A percentile compares a stretch with the other conserved stretches of the same genome.
Conservation (phyloP, 148 eudicot species). For the Vaccinium myrtillus region DNA sequence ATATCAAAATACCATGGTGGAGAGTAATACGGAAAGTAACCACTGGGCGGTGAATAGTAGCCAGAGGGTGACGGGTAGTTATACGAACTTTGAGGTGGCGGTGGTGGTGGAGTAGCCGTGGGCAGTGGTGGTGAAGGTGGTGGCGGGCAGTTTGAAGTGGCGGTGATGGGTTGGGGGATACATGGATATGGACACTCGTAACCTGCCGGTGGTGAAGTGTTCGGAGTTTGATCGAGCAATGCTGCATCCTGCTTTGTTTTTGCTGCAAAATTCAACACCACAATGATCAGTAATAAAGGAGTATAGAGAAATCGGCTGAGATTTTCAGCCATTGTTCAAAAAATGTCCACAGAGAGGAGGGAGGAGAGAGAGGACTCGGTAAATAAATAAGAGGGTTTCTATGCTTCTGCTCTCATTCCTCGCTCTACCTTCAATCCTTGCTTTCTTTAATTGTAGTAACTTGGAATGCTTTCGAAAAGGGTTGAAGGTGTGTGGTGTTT, state of each 20-base stretch:
- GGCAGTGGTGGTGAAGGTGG: conserved; percentile 10
- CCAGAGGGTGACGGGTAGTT: neutral
- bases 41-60: conserved; percentile 18
- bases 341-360: neutral
- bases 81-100: neutral
- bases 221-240: neutral
- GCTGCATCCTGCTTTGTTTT: conserved; percentile 2
- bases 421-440: neutral
- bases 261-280: neutral
- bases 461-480: too few relatives aligned
- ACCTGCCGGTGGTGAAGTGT: conserved; percentile 10
- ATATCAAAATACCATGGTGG: conserved; percentile 17
- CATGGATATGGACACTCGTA: conserved; percentile 5
- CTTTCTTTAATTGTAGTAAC: neutral
- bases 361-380: neutral
- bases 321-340: conserved; percentile 11
- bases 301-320: neutral
- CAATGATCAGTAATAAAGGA: neutral
- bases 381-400: conserved; percentile 9
- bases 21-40: conserved; percentile 11
- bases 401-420: neutral
- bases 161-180: conserved; percentile 4
- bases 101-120: conserved; percentile 12
- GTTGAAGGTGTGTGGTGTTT: too few relatives aligned
- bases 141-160: conserved; percentile 4